These are phyloP conservation scores for Cardamine chenopodiifolia DNA, from an alignment of 345 rosid genomes.

Conservation along the genomic window DNA sequence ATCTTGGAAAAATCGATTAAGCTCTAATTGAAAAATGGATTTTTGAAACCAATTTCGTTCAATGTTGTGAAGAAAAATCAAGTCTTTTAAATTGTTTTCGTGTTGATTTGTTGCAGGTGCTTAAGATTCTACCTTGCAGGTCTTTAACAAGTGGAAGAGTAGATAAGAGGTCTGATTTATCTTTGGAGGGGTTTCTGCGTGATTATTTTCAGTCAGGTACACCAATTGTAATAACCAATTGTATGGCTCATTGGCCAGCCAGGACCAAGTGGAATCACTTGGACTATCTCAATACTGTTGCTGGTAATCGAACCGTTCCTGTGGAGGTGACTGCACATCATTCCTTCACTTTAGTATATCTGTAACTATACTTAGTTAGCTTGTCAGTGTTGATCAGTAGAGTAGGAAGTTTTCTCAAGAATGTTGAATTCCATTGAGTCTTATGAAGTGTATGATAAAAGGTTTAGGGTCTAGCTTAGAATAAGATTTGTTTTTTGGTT, in stretches of 20 bases:
- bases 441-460: background rate
- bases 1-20: conserved; percentile 13
- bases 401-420: background rate
- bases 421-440: background rate
- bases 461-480: conserved; percentile 8
- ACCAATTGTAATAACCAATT: conserved; percentile 83
- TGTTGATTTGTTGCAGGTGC: conserved; percentile 48
- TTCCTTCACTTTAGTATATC: background rate
- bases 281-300: conserved; percentile 70
- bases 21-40: background rate
- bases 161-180: conserved; percentile 69
- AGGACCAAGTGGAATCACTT: conserved; percentile 81
- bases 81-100: background rate
- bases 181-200: conserved; percentile 80
- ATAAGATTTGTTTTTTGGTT: background rate
- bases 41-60: background rate
- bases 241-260: conserved; percentile 98
- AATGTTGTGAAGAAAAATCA: background rate
- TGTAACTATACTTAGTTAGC: background rate
- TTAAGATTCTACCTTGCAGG: conserved; percentile 58
- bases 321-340: conserved; percentile 79
- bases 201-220: conserved; percentile 65
- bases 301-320: conserved; percentile 91
- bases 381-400: background rate
- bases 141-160: conserved; percentile 68